These are phyloP conservation scores for Diaporthe vexans DNA, from an alignment of 2,329 filamentous ascomycete genomes.

Conservation along the genomic window DNA sequence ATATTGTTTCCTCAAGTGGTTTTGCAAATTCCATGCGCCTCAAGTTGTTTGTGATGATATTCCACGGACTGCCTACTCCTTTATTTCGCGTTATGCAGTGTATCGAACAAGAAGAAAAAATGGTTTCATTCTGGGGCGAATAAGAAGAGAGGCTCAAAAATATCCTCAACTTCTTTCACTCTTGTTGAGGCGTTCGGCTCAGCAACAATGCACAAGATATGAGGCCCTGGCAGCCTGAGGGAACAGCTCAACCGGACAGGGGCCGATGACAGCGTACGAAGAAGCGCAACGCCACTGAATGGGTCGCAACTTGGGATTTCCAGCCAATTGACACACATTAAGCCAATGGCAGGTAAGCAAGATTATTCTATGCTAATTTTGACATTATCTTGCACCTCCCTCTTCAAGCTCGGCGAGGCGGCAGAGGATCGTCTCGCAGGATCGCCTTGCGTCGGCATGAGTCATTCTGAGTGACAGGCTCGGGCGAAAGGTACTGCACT, in stretches of 20 bases:
- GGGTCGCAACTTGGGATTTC: background rate
- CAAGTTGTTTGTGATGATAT: background rate
- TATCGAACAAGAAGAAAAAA: background rate
- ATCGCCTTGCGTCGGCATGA: slow-evolving; percentile 31
- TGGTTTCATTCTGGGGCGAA: too few species aligned
- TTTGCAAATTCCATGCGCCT: too few species aligned
- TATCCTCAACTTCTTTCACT: too few species aligned
- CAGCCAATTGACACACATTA: background rate
- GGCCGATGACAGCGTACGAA: background rate
- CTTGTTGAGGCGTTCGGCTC: too few species aligned
- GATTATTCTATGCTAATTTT: background rate
- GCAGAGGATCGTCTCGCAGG: background rate
- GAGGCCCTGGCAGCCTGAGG: too few species aligned
- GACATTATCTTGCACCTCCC: background rate
- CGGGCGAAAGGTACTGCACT: background rate
- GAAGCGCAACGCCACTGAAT: background rate
- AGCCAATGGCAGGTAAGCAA: background rate
- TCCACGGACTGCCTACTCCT: too few species aligned
- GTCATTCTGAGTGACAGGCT: slow-evolving; percentile 8
- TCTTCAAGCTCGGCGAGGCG: slow-evolving; percentile 1
- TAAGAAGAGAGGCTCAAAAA: too few species aligned
- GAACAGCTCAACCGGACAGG: too few species aligned
- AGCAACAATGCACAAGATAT: too few species aligned
- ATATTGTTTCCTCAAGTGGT: too few species aligned
- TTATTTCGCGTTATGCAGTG: background rate